Percentiles rank a stretch among this genome's conserved stretches.
phyloP scores from a whole-genome alignment of 306 rosid genomes.

The Corylus avellana region DNA sequence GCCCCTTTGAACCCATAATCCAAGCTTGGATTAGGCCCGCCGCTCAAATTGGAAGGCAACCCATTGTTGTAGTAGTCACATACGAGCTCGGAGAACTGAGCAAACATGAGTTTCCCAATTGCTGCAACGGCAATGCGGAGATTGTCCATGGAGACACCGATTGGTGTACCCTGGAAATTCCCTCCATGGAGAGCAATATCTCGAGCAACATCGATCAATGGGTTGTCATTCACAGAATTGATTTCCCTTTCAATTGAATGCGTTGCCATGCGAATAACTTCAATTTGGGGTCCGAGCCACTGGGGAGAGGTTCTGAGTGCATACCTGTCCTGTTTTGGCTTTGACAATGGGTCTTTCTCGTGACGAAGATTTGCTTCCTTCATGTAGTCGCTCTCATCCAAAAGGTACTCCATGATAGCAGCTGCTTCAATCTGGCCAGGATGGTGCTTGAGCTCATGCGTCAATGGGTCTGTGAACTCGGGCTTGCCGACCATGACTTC shows the following conservation, averaged over 20 bases:
- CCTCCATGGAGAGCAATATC: slow-evolving; percentile 40
- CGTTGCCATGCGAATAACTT: slow-evolving; percentile 39
- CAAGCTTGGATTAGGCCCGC: slow-evolving; percentile 41
- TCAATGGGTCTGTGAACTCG: slow-evolving; percentile 38
- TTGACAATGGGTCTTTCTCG: slow-evolving; percentile 34
- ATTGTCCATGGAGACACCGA: slow-evolving; percentile 46
- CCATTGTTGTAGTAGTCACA: slow-evolving; percentile 41
- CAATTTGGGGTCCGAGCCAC: slow-evolving; percentile 45
- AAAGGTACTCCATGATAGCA: slow-evolving; percentile 34
- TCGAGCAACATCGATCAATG: slow-evolving; percentile 35
- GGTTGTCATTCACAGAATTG: slow-evolving; percentile 42
- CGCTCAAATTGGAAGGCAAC: slow-evolving; percentile 39
- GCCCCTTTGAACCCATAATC: slow-evolving; percentile 45
- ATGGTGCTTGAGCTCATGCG: slow-evolving; percentile 44
- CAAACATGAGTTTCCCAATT: slow-evolving; percentile 42
- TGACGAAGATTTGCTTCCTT: slow-evolving; percentile 33
- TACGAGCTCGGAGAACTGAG: slow-evolving; percentile 44
- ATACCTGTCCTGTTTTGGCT: slow-evolving; percentile 44
- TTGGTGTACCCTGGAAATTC: slow-evolving; percentile 45
- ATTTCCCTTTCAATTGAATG: slow-evolving; percentile 44
- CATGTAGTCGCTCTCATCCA: slow-evolving; percentile 30
- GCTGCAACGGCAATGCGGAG: slow-evolving; percentile 43
- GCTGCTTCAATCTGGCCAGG: slow-evolving; percentile 47
- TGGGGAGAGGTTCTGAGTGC: slow-evolving; percentile 44
- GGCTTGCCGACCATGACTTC: slow-evolving; percentile 41